A percentile compares a stretch with the other conserved stretches of the same genome.
Conservation (phyloP, 768 basidiomycete species). For the Mycena venus region DNA sequence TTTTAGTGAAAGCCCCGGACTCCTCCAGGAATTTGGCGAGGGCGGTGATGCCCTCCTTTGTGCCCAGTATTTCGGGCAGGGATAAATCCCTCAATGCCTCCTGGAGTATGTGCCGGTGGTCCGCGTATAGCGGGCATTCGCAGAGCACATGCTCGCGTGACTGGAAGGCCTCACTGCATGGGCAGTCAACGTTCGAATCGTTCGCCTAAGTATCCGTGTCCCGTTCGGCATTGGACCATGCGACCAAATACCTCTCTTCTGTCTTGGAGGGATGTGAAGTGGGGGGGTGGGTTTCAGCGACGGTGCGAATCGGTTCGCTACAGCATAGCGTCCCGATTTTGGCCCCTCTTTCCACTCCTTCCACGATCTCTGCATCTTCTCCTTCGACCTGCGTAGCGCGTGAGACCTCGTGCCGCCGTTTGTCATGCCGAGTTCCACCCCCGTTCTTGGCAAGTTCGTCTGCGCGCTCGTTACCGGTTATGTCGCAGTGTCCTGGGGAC, state of each 20-base stretch:
- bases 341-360: background rate
- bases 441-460: background rate
- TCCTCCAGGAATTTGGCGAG: background rate
- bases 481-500: background rate
- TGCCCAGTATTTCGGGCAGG: background rate
- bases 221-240: background rate
- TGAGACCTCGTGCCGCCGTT: background rate
- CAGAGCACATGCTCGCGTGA: too few species aligned
- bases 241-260: background rate
- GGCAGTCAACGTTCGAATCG: background rate
- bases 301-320: slow-evolving; percentile 1
- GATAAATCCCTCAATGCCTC: background rate
- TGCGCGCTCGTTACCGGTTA: background rate
- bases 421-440: background rate
- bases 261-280: too few species aligned
- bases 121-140: too few species aligned
- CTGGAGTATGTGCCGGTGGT: too few species aligned
- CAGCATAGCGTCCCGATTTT: background rate
- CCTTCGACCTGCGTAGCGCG: background rate
- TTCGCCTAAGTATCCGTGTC: background rate
- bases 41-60: background rate
- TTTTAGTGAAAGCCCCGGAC: background rate
- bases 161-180: background rate
- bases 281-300: background rate
- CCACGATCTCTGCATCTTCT: background rate